phyloP scores from a whole-genome alignment of 2,329 filamentous ascomycete genomes.

The Alternaria gaisen region DNA sequence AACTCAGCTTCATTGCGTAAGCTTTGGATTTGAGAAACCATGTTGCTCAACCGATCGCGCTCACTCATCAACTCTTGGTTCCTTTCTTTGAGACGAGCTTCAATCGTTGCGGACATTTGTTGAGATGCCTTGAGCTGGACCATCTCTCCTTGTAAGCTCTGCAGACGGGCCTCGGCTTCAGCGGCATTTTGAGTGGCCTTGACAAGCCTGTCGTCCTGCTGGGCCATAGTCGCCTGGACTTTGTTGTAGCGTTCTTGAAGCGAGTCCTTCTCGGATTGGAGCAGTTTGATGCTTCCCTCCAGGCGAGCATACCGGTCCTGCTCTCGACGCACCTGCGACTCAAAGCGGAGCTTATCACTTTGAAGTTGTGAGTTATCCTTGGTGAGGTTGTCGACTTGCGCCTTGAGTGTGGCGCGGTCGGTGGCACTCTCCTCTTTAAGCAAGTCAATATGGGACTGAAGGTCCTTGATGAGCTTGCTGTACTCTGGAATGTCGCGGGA shows the following conservation, averaged over 20 bases:
- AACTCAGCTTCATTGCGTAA: conserved; percentile 92
- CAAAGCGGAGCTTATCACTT: conserved; percentile 79
- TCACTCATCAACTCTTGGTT: conserved; percentile 87
- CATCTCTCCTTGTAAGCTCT: conserved; percentile 89
- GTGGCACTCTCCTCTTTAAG: conserved; percentile 86
- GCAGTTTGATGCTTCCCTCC: conserved; percentile 82
- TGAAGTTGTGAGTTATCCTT: conserved; percentile 84
- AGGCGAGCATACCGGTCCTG: conserved; percentile 88
- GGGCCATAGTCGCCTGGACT: conserved; percentile 83
- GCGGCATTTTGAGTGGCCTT: conserved; percentile 93
- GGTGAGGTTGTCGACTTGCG: conserved; percentile 83
- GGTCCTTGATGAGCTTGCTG: conserved; percentile 80
- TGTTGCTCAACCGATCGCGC: conserved; percentile 80
- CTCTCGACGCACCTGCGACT: conserved; percentile 82
- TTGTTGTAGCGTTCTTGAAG: conserved; percentile 82
- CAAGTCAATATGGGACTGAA: conserved; percentile 88
- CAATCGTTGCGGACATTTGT: conserved; percentile 91
- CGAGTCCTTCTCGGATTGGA: conserved; percentile 85
- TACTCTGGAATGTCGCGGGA: conserved; percentile 71
- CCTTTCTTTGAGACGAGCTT: conserved; percentile 85
- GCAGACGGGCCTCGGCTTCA: conserved; percentile 80
- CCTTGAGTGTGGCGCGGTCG: conserved; percentile 82
- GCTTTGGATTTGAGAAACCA: conserved; percentile 85
- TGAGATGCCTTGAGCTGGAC: conserved; percentile 96
- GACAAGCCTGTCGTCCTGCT: conserved; percentile 88